phyloP scores from a whole-genome alignment of 352 stramenopile species.

The Blastocystis sp. region DNA sequence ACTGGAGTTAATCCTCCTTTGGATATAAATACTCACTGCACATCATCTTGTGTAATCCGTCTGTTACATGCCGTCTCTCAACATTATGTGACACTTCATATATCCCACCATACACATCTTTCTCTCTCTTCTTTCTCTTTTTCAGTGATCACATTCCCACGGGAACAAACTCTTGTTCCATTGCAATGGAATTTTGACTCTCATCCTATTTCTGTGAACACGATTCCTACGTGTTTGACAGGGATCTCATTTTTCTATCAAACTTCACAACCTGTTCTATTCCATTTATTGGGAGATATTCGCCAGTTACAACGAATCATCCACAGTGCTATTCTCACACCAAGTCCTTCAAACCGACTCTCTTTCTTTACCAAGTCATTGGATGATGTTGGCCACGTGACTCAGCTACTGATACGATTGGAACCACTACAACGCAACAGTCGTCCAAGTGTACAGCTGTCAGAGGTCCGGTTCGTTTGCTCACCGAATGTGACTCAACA shows the following conservation, averaged over 20 bases:
- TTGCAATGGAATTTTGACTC: neutral
- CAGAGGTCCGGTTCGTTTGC: neutral
- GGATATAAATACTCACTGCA: neutral
- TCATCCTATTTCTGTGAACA: neutral
- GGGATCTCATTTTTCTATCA: neutral
- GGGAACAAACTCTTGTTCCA: neutral
- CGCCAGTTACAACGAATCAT: neutral
- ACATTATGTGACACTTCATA: neutral
- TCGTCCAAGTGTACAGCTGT: neutral
- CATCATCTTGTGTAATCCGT: neutral
- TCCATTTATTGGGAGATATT: neutral
- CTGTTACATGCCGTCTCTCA: neutral
- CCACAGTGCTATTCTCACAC: neutral
- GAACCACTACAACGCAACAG: neutral
- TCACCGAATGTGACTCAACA: neutral
- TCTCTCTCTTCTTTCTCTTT: neutral
- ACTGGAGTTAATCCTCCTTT: neutral
- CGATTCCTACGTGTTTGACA: neutral
- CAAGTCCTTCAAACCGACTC: neutral
- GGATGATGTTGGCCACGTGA: neutral
- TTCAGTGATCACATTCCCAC: neutral
- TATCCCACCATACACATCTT: neutral
- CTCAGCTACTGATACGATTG: neutral
- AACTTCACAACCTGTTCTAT: neutral
- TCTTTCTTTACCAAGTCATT: neutral